Evolutionary conservation across 257 asterid genomes (phyloP).

Genomic region (Primulina huaijiensis): DNA sequence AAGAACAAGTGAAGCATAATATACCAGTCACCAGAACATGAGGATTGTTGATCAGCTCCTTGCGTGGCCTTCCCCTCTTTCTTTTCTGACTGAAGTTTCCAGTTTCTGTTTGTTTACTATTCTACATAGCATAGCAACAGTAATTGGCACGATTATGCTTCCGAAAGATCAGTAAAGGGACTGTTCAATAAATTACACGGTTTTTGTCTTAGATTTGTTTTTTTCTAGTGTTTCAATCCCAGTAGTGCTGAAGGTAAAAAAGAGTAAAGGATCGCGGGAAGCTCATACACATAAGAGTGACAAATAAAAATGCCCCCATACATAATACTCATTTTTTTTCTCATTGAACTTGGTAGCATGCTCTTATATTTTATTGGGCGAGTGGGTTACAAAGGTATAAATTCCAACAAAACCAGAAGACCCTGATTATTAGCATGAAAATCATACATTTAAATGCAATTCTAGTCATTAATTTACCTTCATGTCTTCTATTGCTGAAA

Average conservation of each 20-base stretch:
- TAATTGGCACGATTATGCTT: not conserved
- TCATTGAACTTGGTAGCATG: no score
- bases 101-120: constrained; percentile 26
- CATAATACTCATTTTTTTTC: no score
- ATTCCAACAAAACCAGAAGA: no score
- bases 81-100: constrained; percentile 32
- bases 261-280: not conserved
- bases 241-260: not conserved
- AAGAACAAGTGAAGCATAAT: constrained; percentile 16
- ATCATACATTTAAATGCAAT: not conserved
- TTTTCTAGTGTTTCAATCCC: not conserved
- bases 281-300: constrained; percentile 17
- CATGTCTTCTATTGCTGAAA: constrained; percentile 24
- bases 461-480: constrained; percentile 36
- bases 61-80: constrained; percentile 59
- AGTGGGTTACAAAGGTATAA: no score
- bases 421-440: no score
- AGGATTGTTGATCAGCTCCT: constrained; percentile 18
- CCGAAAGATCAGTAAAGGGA: not conserved
- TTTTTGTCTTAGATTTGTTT: no score
- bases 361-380: no score
- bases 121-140: constrained; percentile 35
- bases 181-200: no score
- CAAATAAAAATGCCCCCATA: not conserved
- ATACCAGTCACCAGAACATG: constrained; percentile 37